A percentile compares a stretch with the other conserved stretches of the same genome.
These are phyloP conservation scores for Toxicodendron radicans DNA, from an alignment of 345 rosid species.

Conservation along the genomic window DNA sequence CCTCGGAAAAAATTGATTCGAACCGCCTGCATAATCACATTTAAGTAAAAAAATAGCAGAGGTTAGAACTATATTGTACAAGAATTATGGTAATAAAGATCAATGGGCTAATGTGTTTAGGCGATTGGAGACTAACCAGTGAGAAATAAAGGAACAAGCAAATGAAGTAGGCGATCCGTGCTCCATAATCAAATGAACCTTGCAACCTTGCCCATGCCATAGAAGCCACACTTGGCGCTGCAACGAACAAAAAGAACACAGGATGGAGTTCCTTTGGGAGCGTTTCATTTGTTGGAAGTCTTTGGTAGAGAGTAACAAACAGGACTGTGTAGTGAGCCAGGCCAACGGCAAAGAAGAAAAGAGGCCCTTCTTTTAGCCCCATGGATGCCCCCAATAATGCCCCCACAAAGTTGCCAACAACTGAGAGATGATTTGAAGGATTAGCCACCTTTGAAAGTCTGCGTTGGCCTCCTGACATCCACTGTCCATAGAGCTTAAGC, in stretches of 20 bases:
- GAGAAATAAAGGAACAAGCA: constrained; percentile 86
- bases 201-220: constrained; percentile 84
- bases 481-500: constrained; percentile 88
- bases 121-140: constrained; percentile 45
- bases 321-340: constrained; percentile 82
- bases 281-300: constrained; percentile 86
- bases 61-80: not conserved
- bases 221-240: constrained; percentile 86
- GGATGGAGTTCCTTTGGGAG: constrained; percentile 95
- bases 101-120: not conserved
- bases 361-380: constrained; percentile 92
- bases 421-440: constrained; percentile 81
- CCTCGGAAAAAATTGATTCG: constrained; percentile 78
- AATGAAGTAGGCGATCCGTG: constrained; percentile 80
- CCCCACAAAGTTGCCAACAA: constrained; percentile 90
- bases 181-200: constrained; percentile 69
- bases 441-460: constrained; percentile 93
- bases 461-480: constrained; percentile 94
- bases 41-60: not conserved
- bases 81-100: not conserved
- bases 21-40: constrained; percentile 58
- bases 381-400: constrained; percentile 84
- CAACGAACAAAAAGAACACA: constrained; percentile 89
- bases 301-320: constrained; percentile 88
- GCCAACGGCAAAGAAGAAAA: constrained; percentile 85